Conservation (phyloP, 192 early-diverging fungal genomes). For the Helicostylum pulchrum region DNA sequence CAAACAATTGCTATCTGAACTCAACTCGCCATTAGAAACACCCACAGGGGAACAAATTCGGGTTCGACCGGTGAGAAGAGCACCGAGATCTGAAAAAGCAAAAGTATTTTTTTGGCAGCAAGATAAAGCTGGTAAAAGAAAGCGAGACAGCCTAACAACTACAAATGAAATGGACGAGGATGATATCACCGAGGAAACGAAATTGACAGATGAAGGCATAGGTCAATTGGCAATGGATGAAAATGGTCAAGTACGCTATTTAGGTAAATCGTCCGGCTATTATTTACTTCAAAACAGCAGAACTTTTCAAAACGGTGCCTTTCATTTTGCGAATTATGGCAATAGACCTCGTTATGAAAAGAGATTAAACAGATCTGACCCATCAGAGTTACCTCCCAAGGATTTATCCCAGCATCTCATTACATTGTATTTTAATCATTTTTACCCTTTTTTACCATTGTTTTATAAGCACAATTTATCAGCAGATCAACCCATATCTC, state of each 20-base stretch:
- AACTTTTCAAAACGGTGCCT: slow-evolving; percentile 44
- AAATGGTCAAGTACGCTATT: slow-evolving; percentile 65
- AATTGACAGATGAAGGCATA: slow-evolving; percentile 41
- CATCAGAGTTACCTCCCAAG: slow-evolving; percentile 55
- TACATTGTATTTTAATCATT: slow-evolving; percentile 55
- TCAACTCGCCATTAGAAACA: slow-evolving; percentile 38
- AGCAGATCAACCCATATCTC: slow-evolving; percentile 24
- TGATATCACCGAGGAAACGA: not conserved
- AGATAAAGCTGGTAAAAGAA: not conserved
- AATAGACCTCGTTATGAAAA: slow-evolving; percentile 24
- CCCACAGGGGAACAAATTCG: slow-evolving; percentile 32
- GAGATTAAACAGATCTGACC: slow-evolving; percentile 30
- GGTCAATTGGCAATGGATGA: slow-evolving; percentile 66
- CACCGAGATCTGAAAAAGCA: not conserved
- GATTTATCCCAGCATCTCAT: slow-evolving; percentile 59
- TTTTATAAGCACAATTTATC: slow-evolving; percentile 57
- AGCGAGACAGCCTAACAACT: not conserved
- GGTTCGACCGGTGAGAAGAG: slow-evolving; percentile 17
- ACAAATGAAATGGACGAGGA: not conserved
- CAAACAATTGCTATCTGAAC: slow-evolving; percentile 28
- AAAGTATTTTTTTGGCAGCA: slow-evolving; percentile 28
- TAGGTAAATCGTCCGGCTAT: slow-evolving; percentile 74
- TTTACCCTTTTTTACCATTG: slow-evolving; percentile 68
- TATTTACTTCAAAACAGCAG: slow-evolving; percentile 64
- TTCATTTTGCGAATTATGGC: slow-evolving; percentile 23